phyloP scores from a whole-genome alignment of 2,329 filamentous ascomycete genomes.

The Colletotrichum lini region DNA sequence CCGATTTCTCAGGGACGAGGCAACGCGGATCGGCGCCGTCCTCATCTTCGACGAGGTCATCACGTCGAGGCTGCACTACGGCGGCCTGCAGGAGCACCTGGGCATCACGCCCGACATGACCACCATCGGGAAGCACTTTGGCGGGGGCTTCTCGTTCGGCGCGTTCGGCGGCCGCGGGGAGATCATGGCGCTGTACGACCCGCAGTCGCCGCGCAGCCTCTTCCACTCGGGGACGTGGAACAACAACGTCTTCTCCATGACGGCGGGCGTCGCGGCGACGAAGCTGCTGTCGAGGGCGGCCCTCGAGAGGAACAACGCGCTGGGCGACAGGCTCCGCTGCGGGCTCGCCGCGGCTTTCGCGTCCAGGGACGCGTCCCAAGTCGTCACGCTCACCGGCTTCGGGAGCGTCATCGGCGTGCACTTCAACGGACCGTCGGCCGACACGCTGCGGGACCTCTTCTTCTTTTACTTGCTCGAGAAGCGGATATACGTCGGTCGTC shows the following conservation, averaged over 20 bases:
- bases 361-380: neutral
- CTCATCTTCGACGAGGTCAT: slow-evolving; percentile 82
- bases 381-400: slow-evolving; percentile 31
- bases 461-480: slow-evolving; percentile 39
- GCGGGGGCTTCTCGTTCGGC: slow-evolving; percentile 76
- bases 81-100: slow-evolving; percentile 62
- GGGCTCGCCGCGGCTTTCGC: slow-evolving; percentile 25
- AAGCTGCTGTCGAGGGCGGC: slow-evolving; percentile 36
- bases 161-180: slow-evolving; percentile 74
- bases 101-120: slow-evolving; percentile 71
- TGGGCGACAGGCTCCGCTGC: slow-evolving; percentile 27
- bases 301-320: slow-evolving; percentile 28
- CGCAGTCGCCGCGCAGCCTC: slow-evolving; percentile 50
- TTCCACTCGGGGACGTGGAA: slow-evolving; percentile 43
- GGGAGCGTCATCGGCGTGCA: slow-evolving; percentile 38
- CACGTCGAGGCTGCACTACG: slow-evolving; percentile 70
- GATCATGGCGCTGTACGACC: slow-evolving; percentile 73
- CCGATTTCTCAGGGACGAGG: slow-evolving; percentile 36
- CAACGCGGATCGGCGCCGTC: slow-evolving; percentile 59
- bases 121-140: slow-evolving; percentile 77
- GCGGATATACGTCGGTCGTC: slow-evolving; percentile 38
- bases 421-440: slow-evolving; percentile 26
- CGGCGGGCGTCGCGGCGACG: slow-evolving; percentile 39
- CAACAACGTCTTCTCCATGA: slow-evolving; percentile 44
- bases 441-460: slow-evolving; percentile 26